These are phyloP conservation scores for Umbilicus rupestris DNA, from an alignment of 164 flowering plant genomes.

Conservation along the genomic window DNA sequence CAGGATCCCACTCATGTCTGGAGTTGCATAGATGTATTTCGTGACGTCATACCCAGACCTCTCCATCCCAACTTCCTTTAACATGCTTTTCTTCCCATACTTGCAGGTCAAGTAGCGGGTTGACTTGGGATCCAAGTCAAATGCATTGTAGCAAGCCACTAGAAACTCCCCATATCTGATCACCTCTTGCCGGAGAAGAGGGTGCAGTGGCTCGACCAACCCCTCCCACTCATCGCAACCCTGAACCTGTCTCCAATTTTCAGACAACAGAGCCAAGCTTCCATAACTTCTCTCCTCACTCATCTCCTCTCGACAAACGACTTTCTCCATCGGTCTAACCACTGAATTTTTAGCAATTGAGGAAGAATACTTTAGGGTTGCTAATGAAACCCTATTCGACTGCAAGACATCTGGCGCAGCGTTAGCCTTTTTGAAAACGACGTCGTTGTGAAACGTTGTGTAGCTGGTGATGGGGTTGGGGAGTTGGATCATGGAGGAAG, in stretches of 20 bases:
- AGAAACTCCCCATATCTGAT: conserved; percentile 65
- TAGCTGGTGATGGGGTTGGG: background rate
- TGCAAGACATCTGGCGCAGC: background rate
- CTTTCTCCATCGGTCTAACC: background rate
- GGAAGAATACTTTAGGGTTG: background rate
- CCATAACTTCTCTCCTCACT: background rate
- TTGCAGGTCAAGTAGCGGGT: conserved; percentile 60
- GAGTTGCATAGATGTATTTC: conserved; percentile 73
- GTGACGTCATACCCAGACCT: conserved; percentile 54
- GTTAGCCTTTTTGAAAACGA: background rate
- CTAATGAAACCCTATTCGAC: background rate
- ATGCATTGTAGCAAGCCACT: conserved; percentile 58
- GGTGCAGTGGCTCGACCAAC: conserved; percentile 51
- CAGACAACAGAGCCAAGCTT: conserved; percentile 6
- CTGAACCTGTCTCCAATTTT: conserved; percentile 59
- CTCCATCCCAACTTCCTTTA: conserved; percentile 39
- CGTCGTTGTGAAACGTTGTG: conserved; percentile 1
- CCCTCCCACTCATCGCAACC: conserved; percentile 64
- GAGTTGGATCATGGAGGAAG: background rate
- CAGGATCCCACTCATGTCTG: conserved; percentile 39
- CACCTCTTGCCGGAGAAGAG: conserved; percentile 56
- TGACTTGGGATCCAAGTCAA: conserved; percentile 60
- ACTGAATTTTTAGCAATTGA: background rate
- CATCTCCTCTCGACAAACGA: background rate
- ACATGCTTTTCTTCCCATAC: conserved; percentile 46